These are phyloP conservation scores for Pestalotiopsis sp. DNA, from an alignment of 2,329 filamentous ascomycete species.

Conservation along the genomic window DNA sequence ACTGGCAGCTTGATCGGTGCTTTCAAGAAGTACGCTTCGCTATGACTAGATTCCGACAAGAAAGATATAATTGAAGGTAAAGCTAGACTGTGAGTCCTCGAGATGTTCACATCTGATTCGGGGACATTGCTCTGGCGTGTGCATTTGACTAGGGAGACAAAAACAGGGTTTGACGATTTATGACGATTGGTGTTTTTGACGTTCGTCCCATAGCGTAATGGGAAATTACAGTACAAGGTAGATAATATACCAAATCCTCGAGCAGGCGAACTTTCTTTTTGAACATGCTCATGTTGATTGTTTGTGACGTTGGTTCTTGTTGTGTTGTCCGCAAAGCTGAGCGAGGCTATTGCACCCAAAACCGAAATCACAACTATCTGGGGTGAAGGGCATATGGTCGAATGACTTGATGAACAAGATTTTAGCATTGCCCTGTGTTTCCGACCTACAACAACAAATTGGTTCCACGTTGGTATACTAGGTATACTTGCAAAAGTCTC, in stretches of 20 bases:
- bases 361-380: too few relatives aligned
- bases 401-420: too few relatives aligned
- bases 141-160: background rate
- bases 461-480: too few relatives aligned
- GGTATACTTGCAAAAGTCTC: too few relatives aligned
- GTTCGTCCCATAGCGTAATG: background rate
- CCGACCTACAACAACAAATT: too few relatives aligned
- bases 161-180: background rate
- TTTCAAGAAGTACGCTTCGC: conserved; percentile 76
- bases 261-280: background rate
- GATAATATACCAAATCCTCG: background rate
- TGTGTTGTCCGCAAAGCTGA: background rate
- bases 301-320: background rate
- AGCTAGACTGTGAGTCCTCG: conserved; percentile 2
- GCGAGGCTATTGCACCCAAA: background rate
- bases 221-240: background rate
- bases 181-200: background rate
- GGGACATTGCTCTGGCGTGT: background rate
- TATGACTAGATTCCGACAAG: conserved; percentile 37
- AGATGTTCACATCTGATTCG: background rate
- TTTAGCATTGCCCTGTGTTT: too few relatives aligned
- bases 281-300: background rate
- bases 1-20: conserved; percentile 88
- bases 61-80: background rate
- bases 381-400: too few relatives aligned